Percentiles rank a stretch among this genome's conserved stretches.
phyloP scores from a whole-genome alignment of 179 eudicot genomes.

The Beta lomatogona region DNA sequence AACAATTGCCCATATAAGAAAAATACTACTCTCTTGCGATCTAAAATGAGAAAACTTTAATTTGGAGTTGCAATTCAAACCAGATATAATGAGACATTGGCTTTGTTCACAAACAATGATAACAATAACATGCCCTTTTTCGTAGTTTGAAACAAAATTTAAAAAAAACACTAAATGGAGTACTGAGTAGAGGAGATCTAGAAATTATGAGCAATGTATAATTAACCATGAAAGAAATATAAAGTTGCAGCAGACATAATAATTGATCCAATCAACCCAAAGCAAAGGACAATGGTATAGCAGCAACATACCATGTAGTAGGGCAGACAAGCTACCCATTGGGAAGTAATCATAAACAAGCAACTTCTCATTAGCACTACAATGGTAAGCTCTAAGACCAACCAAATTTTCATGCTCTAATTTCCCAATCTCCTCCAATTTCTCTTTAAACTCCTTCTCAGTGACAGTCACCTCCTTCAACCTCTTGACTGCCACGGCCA shows the following conservation, averaged over 20 bases:
- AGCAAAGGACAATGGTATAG: constrained; percentile 2
- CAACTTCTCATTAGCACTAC: constrained; percentile 69
- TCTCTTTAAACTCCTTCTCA: constrained; percentile 64
- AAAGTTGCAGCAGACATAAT: constrained; percentile 3
- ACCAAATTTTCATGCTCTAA: constrained; percentile 79
- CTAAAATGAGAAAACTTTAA: neutral
- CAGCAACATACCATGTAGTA: constrained; percentile 67
- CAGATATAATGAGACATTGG: neutral
- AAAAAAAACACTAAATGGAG: neutral
- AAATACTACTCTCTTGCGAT: neutral
- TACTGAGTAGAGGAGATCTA: neutral
- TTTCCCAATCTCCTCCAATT: constrained; percentile 60
- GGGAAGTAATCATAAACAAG: constrained; percentile 80
- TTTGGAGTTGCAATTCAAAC: neutral
- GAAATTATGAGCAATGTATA: neutral
- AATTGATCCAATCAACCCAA: neutral
- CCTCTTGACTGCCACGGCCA: constrained; percentile 69
- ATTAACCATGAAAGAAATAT: neutral
- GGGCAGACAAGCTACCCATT: constrained; percentile 84
- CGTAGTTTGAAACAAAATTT: no score
- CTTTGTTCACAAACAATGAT: no score
- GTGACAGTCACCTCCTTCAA: constrained; percentile 60
- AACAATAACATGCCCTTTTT: no score
- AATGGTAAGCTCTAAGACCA: constrained; percentile 68
- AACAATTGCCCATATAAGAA: no score